phyloP scores from a whole-genome alignment of 305 asterid genomes.

The Caryopteris hybrid region DNA sequence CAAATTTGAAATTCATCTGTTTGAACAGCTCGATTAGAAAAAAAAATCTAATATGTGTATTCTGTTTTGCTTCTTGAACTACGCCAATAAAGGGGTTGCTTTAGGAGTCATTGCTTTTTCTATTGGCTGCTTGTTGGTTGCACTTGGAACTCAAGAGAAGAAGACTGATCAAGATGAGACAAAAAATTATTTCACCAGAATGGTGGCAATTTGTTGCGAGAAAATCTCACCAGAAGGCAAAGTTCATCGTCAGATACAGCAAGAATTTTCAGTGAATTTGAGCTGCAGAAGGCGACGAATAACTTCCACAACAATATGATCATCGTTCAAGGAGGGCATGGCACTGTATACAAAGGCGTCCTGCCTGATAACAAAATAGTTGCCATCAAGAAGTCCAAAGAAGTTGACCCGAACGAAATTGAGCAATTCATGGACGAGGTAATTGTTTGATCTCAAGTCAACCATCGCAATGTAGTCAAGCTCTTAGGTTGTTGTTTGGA shows the following conservation, averaged over 20 bases:
- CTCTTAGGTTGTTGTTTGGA: too few species aligned
- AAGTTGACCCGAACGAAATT: constrained; percentile 18
- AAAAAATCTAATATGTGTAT: too few species aligned
- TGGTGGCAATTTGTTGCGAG: too few species aligned
- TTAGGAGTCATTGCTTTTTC: not conserved
- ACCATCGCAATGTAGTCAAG: too few species aligned
- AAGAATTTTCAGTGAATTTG: not conserved
- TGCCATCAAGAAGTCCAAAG: constrained; percentile 28
- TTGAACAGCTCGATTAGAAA: too few species aligned
- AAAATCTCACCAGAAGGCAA: constrained; percentile 9
- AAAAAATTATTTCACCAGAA: too few species aligned
- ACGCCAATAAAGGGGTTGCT: not conserved
- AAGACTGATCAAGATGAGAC: not conserved
- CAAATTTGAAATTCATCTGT: too few species aligned
- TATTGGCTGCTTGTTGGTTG: not conserved
- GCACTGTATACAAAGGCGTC: too few species aligned
- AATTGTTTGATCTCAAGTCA: constrained; percentile 20
- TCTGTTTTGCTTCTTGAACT: too few species aligned
- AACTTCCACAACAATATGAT: constrained; percentile 16
- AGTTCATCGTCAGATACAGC: not conserved
- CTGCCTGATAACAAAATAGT: too few species aligned
- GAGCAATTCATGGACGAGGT: constrained; percentile 36
- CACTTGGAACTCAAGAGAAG: constrained; percentile 18
- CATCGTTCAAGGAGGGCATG: too few species aligned
- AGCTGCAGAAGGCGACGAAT: constrained; percentile 20